Evolutionary conservation across 1,284 basidiomycete genomes (phyloP).

Genomic region (Xerocomus amazonicus): DNA sequence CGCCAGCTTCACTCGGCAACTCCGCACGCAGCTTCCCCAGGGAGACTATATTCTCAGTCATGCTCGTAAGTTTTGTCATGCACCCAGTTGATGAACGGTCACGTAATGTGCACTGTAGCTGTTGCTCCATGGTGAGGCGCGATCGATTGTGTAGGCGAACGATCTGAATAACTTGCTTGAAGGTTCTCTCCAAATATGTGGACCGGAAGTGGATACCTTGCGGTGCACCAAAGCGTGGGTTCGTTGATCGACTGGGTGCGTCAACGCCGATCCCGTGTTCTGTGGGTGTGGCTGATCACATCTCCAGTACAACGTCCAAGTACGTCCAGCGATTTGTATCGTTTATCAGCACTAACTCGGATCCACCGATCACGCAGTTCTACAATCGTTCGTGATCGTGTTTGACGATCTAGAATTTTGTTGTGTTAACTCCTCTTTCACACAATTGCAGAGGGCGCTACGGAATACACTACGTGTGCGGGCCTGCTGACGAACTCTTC

Average conservation of each 20-base stretch:
- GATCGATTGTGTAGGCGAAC: neutral
- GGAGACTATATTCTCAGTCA: constrained; percentile 38
- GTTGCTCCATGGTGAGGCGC: constrained; percentile 28
- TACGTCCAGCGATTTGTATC: constrained; percentile 11
- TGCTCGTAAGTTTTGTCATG: constrained; percentile 27
- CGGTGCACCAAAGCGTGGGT: constrained; percentile 55
- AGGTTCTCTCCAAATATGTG: constrained; percentile 23
- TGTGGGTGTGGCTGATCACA: neutral
- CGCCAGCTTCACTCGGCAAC: constrained; percentile 41
- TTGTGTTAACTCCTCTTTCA: neutral
- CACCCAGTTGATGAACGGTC: neutral
- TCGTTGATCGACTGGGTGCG: constrained; percentile 51
- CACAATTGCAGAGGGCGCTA: constrained; percentile 37
- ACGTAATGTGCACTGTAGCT: constrained; percentile 16
- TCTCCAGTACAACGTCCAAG: constrained; percentile 44
- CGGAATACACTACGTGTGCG: constrained; percentile 46
- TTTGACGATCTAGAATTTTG: neutral
- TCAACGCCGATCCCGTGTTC: neutral
- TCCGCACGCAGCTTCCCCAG: constrained; percentile 35
- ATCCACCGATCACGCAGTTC: too few relatives aligned
- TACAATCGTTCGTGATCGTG: constrained; percentile 53
- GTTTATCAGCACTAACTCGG: neutral
- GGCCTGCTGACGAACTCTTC: constrained; percentile 43
- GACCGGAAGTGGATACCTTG: constrained; percentile 51
- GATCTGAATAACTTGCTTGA: neutral